A percentile compares a stretch with the other conserved stretches of the same genome.
These are phyloP conservation scores for Sapria himalayana DNA, from an alignment of 345 rosid species.

Conservation along the genomic window DNA sequence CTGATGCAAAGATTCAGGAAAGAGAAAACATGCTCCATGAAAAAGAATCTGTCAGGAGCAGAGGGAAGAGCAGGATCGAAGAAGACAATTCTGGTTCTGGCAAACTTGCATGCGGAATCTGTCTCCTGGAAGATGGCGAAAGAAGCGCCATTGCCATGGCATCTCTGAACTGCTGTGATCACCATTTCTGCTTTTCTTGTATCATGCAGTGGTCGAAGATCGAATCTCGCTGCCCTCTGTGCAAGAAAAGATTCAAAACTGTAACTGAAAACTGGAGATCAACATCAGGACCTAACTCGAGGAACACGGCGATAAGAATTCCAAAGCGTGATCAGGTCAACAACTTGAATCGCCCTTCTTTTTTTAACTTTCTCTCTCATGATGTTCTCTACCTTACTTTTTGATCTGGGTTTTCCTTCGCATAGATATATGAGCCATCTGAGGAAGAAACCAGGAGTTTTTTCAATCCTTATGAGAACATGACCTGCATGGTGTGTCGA, in stretches of 20 bases:
- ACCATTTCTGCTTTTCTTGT: slow-evolving; percentile 91
- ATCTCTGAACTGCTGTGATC: slow-evolving; percentile 64
- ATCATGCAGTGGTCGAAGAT: slow-evolving; percentile 96
- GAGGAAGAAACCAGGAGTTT: slow-evolving; percentile 95
- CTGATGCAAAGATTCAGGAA: slow-evolving; percentile 22
- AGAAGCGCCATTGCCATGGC: slow-evolving; percentile 67
- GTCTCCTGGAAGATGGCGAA: slow-evolving; percentile 82
- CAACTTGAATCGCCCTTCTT: slow-evolving; percentile 1
- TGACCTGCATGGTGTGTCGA: slow-evolving; percentile 78
- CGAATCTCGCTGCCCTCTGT: slow-evolving; percentile 90
- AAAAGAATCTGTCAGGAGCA: slow-evolving; percentile 23
- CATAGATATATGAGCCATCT: slow-evolving; percentile 84
- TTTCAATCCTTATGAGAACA: slow-evolving; percentile 86
- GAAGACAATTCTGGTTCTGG: slow-evolving; percentile 23
- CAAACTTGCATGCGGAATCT: slow-evolving; percentile 75
- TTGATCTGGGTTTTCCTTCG: slow-evolving; percentile 8
- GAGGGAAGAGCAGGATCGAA: slow-evolving; percentile 68
- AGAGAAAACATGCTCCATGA: slow-evolving; percentile 18
- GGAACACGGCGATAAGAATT: slow-evolving; percentile 43
- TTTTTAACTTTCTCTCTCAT: slow-evolving; percentile 1
- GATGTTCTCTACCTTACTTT: slow-evolving; percentile 3
- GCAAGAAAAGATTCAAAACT: slow-evolving; percentile 80
- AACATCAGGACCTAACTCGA: slow-evolving; percentile 51
- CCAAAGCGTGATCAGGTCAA: slow-evolving; percentile 88
- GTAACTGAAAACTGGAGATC: slow-evolving; percentile 71